Conservation (phyloP, 2,329 filamentous ascomycete species). For the Colletotrichum spinosum region DNA sequence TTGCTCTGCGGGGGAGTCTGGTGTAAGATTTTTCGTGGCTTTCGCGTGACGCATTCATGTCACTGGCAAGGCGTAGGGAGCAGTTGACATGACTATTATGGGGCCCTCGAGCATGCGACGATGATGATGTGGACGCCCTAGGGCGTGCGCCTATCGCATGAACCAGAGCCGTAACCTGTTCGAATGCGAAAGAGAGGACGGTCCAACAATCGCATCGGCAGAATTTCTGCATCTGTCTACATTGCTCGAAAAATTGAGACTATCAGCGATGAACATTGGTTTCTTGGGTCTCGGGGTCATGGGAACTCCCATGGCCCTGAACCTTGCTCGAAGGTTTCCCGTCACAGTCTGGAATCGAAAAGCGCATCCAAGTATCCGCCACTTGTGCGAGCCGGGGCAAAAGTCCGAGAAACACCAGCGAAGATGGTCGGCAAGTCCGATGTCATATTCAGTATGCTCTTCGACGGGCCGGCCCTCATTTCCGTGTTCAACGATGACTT, state of each 20-base stretch:
- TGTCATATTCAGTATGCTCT: constrained; percentile 47
- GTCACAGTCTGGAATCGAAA: constrained; percentile 48
- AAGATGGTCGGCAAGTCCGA: constrained; percentile 43
- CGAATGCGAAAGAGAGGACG: too few relatives aligned
- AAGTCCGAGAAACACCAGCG: constrained; percentile 41
- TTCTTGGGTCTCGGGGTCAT: constrained; percentile 48
- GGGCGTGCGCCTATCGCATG: constrained; percentile 13
- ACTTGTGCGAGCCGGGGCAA: constrained; percentile 40
- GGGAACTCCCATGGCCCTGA: constrained; percentile 49
- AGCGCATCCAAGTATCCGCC: constrained; percentile 42
- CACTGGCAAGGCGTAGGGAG: constrained; percentile 24
- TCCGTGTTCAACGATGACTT: constrained; percentile 43
- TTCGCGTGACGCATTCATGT: neutral
- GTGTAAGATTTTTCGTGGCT: too few relatives aligned
- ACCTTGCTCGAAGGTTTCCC: constrained; percentile 43
- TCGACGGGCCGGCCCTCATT: constrained; percentile 42
- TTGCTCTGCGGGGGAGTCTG: too few relatives aligned
- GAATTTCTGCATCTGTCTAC: too few relatives aligned
- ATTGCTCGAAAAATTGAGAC: too few relatives aligned
- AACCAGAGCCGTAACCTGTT: too few relatives aligned
- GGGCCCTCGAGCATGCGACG: neutral
- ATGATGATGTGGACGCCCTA: constrained; percentile 6
- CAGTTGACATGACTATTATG: constrained; percentile 18
- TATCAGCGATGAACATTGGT: constrained; percentile 38
- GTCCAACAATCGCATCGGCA: too few relatives aligned